Conservation (phyloP, 2,329 filamentous ascomycete genomes). For the Hypoxylon sp. region DNA sequence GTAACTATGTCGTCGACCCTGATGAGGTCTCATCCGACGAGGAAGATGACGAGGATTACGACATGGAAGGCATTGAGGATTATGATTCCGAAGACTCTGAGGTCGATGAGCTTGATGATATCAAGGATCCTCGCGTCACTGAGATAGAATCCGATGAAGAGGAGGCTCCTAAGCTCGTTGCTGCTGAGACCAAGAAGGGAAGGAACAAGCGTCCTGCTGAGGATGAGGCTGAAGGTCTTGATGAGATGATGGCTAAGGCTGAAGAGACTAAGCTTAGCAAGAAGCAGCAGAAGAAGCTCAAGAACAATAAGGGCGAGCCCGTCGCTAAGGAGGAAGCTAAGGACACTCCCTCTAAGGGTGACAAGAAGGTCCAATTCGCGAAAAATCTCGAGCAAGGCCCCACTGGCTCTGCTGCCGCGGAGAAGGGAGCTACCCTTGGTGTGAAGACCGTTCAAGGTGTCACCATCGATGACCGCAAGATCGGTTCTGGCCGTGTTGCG, state of each 20-base stretch:
- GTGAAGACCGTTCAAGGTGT: slow-evolving; percentile 89
- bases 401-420: slow-evolving; percentile 74
- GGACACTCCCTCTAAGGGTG: slow-evolving; percentile 66
- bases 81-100: slow-evolving; percentile 78
- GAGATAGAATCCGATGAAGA: slow-evolving; percentile 87
- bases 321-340: slow-evolving; percentile 73
- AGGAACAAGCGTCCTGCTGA: slow-evolving; percentile 97
- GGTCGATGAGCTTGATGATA: slow-evolving; percentile 82
- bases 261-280: slow-evolving; percentile 86
- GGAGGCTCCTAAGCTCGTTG: slow-evolving; percentile 74
- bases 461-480: slow-evolving; percentile 94
- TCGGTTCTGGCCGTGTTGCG: slow-evolving; percentile 84
- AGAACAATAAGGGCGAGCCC: slow-evolving; percentile 97
- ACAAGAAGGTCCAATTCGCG: slow-evolving; percentile 99
- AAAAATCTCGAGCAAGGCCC: slow-evolving; percentile 99
- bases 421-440: slow-evolving; percentile 71
- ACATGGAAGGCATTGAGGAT: slow-evolving; percentile 80
- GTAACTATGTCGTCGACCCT: slow-evolving; percentile 90
- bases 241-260: slow-evolving; percentile 86
- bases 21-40: slow-evolving; percentile 74
- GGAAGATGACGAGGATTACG: slow-evolving; percentile 77
- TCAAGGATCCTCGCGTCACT: slow-evolving; percentile 84
- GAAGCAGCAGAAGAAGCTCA: slow-evolving; percentile 98
- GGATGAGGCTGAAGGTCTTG: slow-evolving; percentile 77
- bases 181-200: slow-evolving; percentile 71